phyloP scores from a whole-genome alignment of 2,329 filamentous ascomycete species.

The Botryotinia globosa region DNA sequence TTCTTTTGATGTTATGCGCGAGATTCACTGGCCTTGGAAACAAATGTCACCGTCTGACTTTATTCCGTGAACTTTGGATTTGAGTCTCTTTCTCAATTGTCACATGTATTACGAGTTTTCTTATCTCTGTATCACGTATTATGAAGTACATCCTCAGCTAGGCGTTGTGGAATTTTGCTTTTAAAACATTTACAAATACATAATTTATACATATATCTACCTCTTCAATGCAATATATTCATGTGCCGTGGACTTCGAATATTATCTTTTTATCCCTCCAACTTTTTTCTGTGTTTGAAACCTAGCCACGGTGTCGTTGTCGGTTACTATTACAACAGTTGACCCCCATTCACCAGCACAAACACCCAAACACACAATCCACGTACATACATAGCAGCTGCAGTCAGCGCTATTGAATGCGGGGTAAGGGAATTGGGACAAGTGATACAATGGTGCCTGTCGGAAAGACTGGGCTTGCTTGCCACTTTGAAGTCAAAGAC shows the following conservation, averaged over 20 bases:
- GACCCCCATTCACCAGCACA: background rate
- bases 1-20: slow-evolving; percentile 17
- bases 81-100: background rate
- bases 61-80: background rate
- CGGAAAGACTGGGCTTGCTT: background rate
- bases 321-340: background rate
- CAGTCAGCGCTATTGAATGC: slow-evolving; percentile 2
- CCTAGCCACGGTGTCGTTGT: background rate
- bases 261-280: background rate
- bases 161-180: slow-evolving; percentile 13
- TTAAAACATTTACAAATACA: background rate
- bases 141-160: slow-evolving; percentile 1
- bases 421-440: background rate
- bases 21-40: slow-evolving; percentile 20
- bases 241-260: background rate
- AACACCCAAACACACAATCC: background rate
- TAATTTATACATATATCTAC: background rate
- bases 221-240: background rate
- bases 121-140: background rate
- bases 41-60: slow-evolving; percentile 19
- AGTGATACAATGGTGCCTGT: background rate
- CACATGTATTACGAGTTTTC: background rate
- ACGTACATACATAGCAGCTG: background rate
- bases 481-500: background rate
- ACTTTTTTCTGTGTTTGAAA: background rate